These are phyloP conservation scores for Immersiporthe knoxdaviesiana DNA, from an alignment of 2,329 filamentous ascomycete species.

Conservation along the genomic window DNA sequence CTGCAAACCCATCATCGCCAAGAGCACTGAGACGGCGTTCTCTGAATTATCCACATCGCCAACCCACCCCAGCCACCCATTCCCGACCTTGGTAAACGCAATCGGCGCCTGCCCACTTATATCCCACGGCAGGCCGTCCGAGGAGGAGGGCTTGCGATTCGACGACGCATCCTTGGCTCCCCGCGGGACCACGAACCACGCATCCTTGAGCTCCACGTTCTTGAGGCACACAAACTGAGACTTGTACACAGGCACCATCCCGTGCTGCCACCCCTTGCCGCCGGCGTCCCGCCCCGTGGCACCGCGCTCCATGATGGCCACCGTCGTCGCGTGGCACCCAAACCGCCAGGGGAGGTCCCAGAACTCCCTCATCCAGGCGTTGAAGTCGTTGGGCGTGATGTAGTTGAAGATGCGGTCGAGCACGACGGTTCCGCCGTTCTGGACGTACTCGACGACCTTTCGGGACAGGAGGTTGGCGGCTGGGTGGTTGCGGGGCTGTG, in stretches of 20 bases:
- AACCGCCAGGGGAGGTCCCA: slow-evolving; percentile 11
- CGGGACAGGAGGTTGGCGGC: not conserved
- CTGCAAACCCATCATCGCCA: slow-evolving; percentile 12
- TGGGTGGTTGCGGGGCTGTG: not conserved
- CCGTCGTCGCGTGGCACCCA: not conserved
- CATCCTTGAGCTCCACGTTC: slow-evolving; percentile 5
- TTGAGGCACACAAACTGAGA: not conserved
- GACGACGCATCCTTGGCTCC: not conserved
- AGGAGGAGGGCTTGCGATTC: not conserved
- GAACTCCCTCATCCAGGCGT: not conserved
- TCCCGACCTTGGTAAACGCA: slow-evolving; percentile 11
- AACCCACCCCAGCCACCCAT: slow-evolving; percentile 7
- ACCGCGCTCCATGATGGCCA: not conserved
- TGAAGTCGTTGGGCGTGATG: not conserved
- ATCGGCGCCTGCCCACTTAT: not conserved
- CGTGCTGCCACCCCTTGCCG: not conserved
- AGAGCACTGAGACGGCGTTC: not conserved
- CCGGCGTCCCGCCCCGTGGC: not conserved
- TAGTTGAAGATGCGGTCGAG: not conserved
- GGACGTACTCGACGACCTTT: slow-evolving; percentile 10
- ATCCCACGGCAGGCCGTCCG: not conserved
- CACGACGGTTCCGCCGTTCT: slow-evolving; percentile 3
- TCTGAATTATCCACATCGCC: not conserved
- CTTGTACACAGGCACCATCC: not conserved
- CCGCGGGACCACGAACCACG: slow-evolving; percentile 4